Percentiles rank a stretch among this genome's conserved stretches.
Conservation (phyloP, 73 alveolate species). For the Symbiodinium natans region DNA sequence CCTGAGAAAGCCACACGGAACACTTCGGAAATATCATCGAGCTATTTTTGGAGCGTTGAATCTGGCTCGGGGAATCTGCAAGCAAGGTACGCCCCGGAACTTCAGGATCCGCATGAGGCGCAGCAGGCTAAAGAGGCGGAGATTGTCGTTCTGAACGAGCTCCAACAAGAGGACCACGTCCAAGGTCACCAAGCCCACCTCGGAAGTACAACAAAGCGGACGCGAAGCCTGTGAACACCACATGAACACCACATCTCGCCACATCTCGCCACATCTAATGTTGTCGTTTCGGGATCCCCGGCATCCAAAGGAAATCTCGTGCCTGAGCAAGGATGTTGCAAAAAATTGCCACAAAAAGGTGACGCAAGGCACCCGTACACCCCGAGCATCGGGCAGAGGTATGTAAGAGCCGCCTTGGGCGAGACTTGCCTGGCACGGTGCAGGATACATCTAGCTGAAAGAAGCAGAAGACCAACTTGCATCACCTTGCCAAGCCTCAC, state of each 20-base stretch:
- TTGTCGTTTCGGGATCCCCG: neutral
- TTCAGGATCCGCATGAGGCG: constrained; percentile 39
- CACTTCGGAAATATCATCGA: too few relatives aligned
- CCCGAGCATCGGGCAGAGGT: neutral
- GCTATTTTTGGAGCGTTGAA: too few relatives aligned
- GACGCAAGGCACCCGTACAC: neutral
- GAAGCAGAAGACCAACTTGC: too few relatives aligned
- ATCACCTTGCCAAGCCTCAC: too few relatives aligned
- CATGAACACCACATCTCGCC: too few relatives aligned
- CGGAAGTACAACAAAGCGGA: neutral
- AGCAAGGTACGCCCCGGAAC: neutral
- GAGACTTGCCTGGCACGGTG: too few relatives aligned
- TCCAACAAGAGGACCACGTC: constrained; percentile 13
- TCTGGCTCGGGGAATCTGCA: too few relatives aligned
- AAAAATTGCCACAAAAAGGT: neutral
- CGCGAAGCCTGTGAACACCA: too few relatives aligned
- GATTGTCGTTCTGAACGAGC: neutral
- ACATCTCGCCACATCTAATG: too few relatives aligned
- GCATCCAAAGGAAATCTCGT: constrained; percentile 11
- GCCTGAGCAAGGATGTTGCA: neutral
- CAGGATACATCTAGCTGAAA: too few relatives aligned
- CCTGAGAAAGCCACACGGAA: neutral
- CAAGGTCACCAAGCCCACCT: neutral
- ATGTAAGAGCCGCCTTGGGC: neutral
- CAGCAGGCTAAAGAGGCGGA: neutral